These are phyloP conservation scores for Metschnikowia vanudenii DNA, from an alignment of 805 yeast genomes.

Conservation along the genomic window DNA sequence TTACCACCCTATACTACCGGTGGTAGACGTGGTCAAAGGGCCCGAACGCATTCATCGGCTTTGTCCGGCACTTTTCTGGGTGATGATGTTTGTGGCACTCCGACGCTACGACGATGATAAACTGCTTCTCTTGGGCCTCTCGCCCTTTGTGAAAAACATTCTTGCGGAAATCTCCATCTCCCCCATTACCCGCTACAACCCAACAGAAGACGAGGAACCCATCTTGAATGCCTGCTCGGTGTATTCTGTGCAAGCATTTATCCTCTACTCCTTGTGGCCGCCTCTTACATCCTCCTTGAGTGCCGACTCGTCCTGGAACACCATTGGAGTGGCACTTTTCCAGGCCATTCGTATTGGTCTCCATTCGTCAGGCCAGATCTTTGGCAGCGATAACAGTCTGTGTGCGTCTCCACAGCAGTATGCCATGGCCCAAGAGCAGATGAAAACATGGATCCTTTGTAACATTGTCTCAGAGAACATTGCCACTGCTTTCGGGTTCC, in stretches of 20 bases:
- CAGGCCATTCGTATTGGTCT: constrained; percentile 92
- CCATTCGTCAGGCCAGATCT: constrained; percentile 52
- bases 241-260: constrained; percentile 89
- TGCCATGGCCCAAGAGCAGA: constrained; percentile 66
- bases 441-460: constrained; percentile 90
- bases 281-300: constrained; percentile 91
- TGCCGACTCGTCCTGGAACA: constrained; percentile 95
- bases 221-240: constrained; percentile 86
- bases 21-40: constrained; percentile 77
- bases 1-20: constrained; percentile 85
- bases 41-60: constrained; percentile 76
- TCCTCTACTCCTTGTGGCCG: constrained; percentile 91
- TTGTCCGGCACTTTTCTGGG: constrained; percentile 93
- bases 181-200: constrained; percentile 83
- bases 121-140: constrained; percentile 54
- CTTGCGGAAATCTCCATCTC: constrained; percentile 86
- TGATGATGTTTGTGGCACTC: constrained; percentile 79
- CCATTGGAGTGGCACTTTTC: constrained; percentile 88
- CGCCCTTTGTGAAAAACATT: constrained; percentile 70
- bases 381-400: not conserved
- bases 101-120: constrained; percentile 51
- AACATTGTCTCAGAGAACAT: constrained; percentile 86
- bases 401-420: constrained; percentile 11
- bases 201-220: constrained; percentile 77
- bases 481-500: constrained; percentile 92